phyloP scores from a whole-genome alignment of 1,284 basidiomycete genomes.

The Trametes pubescens region DNA sequence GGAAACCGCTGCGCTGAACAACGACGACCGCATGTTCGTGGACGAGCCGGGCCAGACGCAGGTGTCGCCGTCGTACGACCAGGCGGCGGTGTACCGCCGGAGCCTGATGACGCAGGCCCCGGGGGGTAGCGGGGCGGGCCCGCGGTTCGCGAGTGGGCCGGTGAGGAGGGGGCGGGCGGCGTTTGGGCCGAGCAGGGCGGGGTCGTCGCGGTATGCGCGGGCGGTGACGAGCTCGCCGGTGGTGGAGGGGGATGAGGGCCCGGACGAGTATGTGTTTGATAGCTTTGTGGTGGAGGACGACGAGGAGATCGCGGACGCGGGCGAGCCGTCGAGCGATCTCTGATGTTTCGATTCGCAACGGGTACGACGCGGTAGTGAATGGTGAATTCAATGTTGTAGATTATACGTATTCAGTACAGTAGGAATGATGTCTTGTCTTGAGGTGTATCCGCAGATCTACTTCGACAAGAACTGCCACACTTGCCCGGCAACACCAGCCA shows the following conservation, averaged over 20 bases:
- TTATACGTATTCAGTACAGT: not conserved
- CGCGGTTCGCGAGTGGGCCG: slow-evolving; percentile 62
- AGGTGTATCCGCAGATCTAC: not conserved
- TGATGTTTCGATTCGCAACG: not conserved
- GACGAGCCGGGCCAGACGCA: slow-evolving; percentile 75
- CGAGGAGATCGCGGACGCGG: slow-evolving; percentile 52
- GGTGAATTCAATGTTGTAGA: not conserved
- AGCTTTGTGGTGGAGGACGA: slow-evolving; percentile 85
- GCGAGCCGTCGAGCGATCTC: slow-evolving; percentile 25
- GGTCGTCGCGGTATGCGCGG: slow-evolving; percentile 36
- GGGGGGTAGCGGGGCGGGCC: slow-evolving; percentile 46
- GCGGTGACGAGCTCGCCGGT: slow-evolving; percentile 68
- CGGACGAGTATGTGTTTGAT: slow-evolving; percentile 72
- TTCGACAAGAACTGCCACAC: slow-evolving; percentile 47
- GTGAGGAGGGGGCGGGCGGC: slow-evolving; percentile 47
- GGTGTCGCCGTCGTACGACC: slow-evolving; percentile 77
- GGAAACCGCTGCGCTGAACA: slow-evolving; percentile 61
- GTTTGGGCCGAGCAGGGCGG: slow-evolving; percentile 22
- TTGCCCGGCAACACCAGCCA: slow-evolving; percentile 52
- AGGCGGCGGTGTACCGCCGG: slow-evolving; percentile 69
- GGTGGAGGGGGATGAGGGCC: slow-evolving; percentile 48
- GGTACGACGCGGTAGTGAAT: not conserved
- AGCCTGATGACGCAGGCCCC: slow-evolving; percentile 77
- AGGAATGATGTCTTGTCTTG: not conserved
- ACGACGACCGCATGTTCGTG: slow-evolving; percentile 75